These are phyloP conservation scores for Tinospora cordifolia DNA, from an alignment of 164 flowering plant species.

Conservation along the genomic window DNA sequence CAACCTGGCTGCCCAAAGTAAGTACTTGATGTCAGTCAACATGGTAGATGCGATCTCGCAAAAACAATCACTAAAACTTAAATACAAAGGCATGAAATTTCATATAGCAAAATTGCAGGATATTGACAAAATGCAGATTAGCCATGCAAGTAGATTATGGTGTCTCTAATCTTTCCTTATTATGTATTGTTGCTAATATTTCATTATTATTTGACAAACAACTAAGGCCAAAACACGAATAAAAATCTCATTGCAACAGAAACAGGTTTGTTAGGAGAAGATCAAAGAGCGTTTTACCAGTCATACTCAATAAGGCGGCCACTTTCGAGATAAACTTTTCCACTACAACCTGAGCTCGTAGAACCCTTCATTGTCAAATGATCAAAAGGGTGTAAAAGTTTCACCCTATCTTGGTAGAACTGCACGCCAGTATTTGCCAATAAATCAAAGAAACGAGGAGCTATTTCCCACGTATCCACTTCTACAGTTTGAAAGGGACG, in stretches of 20 bases:
- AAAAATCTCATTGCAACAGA: not conserved
- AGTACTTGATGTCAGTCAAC: constrained; percentile 21
- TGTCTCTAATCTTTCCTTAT: not conserved
- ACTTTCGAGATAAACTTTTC: constrained; percentile 82
- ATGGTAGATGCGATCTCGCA: not conserved
- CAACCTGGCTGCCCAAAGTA: constrained; percentile 91
- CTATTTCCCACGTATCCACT: constrained; percentile 97
- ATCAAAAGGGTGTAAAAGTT: constrained; percentile 56
- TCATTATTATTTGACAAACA: not conserved
- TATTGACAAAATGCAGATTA: not conserved
- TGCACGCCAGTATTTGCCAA: constrained; percentile 62
- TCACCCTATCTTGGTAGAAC: constrained; percentile 73
- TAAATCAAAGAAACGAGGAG: constrained; percentile 87
- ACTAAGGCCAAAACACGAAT: not conserved
- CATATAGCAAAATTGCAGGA: not conserved
- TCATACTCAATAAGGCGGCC: constrained; percentile 83
- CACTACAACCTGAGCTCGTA: constrained; percentile 38
- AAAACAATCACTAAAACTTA: not conserved
- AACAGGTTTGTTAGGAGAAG: not conserved
- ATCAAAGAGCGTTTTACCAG: constrained; percentile 49
- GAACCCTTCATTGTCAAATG: constrained; percentile 38
- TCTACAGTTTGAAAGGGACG: constrained; percentile 42
- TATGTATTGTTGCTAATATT: not conserved
- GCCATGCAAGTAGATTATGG: no score
- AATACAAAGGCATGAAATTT: no score